phyloP scores from a whole-genome alignment of 1,139 yeast species.

The Lodderomyces pseudojiufengensis region DNA sequence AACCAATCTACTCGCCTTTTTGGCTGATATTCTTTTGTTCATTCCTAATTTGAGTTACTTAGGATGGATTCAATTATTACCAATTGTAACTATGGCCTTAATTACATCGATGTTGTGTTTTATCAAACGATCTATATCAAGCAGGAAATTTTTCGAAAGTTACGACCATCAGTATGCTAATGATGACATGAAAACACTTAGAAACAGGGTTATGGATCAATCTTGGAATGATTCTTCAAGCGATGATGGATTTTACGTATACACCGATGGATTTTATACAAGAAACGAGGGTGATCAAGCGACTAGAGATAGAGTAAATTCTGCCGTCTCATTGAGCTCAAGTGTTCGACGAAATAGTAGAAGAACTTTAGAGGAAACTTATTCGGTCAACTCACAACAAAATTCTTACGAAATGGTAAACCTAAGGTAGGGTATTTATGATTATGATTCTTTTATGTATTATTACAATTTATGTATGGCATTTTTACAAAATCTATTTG shows the following conservation, averaged over 20 bases:
- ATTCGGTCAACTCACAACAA: constrained; percentile 5
- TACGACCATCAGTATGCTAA: constrained; percentile 27
- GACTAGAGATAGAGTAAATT: not conserved
- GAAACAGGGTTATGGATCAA: constrained; percentile 15
- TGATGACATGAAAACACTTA: constrained; percentile 37
- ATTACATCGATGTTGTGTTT: constrained; percentile 39
- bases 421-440: constrained; percentile 3
- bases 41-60: constrained; percentile 38
- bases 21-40: constrained; percentile 41
- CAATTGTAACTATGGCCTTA: constrained; percentile 34
- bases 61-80: constrained; percentile 45
- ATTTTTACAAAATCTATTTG: not conserved
- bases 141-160: constrained; percentile 33
- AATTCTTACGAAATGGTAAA: constrained; percentile 9
- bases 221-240: constrained; percentile 28
- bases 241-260: constrained; percentile 46
- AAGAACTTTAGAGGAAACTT: not conserved
- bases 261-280: constrained; percentile 43
- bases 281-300: constrained; percentile 14
- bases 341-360: constrained; percentile 3
- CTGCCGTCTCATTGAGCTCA: constrained; percentile 1
- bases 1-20: constrained; percentile 36
- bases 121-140: constrained; percentile 36
- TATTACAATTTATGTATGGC: not conserved
- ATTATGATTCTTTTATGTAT: not conserved